A percentile compares a stretch with the other conserved stretches of the same genome.
phyloP scores from a whole-genome alignment of 106 monocot genomes.

The Acanthochlamys bracteata region DNA sequence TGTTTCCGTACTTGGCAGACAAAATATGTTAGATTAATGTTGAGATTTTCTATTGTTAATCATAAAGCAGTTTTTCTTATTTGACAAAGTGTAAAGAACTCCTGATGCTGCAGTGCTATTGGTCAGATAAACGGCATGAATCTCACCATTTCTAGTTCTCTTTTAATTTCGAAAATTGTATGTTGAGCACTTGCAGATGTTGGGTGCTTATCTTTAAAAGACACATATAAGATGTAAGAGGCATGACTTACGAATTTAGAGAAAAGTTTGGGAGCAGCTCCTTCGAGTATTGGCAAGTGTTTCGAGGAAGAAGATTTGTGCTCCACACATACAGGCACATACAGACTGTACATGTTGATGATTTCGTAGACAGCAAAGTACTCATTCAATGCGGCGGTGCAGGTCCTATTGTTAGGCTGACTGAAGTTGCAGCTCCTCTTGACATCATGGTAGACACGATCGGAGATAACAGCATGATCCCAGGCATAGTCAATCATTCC shows the following conservation, averaged over 20 bases:
- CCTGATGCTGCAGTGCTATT: too few species aligned
- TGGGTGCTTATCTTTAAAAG: background rate
- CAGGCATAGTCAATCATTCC: constrained; percentile 93
- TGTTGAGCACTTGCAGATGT: background rate
- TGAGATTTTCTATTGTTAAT: too few species aligned
- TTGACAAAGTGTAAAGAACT: too few species aligned
- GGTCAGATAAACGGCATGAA: too few species aligned
- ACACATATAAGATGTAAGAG: background rate
- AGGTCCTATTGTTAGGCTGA: constrained; percentile 7
- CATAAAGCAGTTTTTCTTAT: too few species aligned
- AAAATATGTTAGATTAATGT: too few species aligned
- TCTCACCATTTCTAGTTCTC: too few species aligned
- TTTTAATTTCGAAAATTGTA: background rate
- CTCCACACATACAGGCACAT: constrained; percentile 40
- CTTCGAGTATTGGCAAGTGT: constrained; percentile 24
- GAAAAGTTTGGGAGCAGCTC: constrained; percentile 32
- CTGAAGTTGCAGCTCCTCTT: constrained; percentile 79
- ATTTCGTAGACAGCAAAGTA: constrained; percentile 63
- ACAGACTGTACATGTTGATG: constrained; percentile 92
- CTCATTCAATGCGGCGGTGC: constrained; percentile 24
- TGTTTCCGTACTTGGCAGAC: too few species aligned
- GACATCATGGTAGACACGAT: constrained; percentile 49
- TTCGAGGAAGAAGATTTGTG: constrained; percentile 7
- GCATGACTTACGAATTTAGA: constrained; percentile 44
- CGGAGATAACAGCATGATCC: constrained; percentile 96